These are phyloP conservation scores for Kokia cookei DNA, from an alignment of 441 rosid genomes.

Conservation along the genomic window DNA sequence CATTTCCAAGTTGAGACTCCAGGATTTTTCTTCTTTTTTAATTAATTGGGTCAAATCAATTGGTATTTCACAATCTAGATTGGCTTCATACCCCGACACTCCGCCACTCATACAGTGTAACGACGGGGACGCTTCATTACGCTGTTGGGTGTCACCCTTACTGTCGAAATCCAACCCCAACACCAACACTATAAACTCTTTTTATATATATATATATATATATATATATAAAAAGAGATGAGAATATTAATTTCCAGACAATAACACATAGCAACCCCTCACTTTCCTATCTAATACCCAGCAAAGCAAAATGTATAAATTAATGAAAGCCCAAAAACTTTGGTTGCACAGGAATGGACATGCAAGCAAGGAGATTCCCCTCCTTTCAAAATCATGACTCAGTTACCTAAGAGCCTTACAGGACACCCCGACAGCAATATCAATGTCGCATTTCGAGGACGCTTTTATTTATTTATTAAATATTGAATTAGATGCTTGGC, in stretches of 20 bases:
- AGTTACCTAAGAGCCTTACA: not conserved
- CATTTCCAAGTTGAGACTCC: not conserved
- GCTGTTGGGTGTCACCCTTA: not conserved
- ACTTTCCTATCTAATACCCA: not conserved
- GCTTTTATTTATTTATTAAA: not conserved
- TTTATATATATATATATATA: too few species aligned
- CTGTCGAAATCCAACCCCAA: too few species aligned
- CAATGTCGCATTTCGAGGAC: constrained; percentile 32
- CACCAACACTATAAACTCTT: too few species aligned
- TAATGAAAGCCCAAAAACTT: not conserved
- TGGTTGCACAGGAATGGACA: constrained; percentile 9
- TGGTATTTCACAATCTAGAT: not conserved
- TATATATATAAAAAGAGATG: too few species aligned
- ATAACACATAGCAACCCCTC: not conserved
- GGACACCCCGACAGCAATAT: constrained; percentile 25
- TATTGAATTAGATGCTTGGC: too few species aligned
- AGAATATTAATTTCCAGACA: constrained; percentile 16
- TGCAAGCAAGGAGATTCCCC: constrained; percentile 20
- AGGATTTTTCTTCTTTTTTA: too few species aligned
- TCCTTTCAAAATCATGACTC: constrained; percentile 10
- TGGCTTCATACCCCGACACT: constrained; percentile 8
- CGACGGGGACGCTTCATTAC: not conserved
- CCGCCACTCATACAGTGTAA: not conserved
- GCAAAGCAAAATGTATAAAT: not conserved
- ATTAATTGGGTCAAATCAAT: not conserved